phyloP scores from a whole-genome alignment of 768 basidiomycete genomes.

The Hemileccinum impolitum region DNA sequence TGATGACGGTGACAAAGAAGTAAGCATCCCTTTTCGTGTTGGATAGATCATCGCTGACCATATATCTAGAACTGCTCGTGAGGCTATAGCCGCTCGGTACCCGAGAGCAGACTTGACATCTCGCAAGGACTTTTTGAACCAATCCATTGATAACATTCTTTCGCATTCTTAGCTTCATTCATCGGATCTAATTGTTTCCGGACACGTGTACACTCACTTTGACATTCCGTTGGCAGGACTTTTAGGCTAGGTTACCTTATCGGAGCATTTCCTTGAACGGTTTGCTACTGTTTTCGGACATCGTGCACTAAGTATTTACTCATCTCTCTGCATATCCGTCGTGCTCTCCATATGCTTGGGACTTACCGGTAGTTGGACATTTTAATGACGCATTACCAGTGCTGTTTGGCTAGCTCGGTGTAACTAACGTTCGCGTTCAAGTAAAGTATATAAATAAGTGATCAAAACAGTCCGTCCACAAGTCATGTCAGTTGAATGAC shows the following conservation, averaged over 20 bases:
- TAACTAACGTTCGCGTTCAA: background rate
- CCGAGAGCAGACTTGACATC: constrained; percentile 60
- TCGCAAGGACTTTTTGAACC: constrained; percentile 63
- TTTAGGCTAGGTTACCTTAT: background rate
- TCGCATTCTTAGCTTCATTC: constrained; percentile 42
- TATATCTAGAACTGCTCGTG: constrained; percentile 50
- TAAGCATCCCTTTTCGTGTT: constrained; percentile 27
- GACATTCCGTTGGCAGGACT: constrained; percentile 6
- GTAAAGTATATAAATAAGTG: background rate
- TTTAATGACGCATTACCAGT: constrained; percentile 5
- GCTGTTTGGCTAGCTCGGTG: background rate
- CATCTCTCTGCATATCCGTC: constrained; percentile 7
- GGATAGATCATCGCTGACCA: constrained; percentile 5
- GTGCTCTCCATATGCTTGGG: constrained; percentile 6
- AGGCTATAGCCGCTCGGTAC: constrained; percentile 59
- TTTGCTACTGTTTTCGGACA: constrained; percentile 8
- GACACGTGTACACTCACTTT: constrained; percentile 2
- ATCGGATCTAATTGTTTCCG: constrained; percentile 1
- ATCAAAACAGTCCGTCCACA: background rate
- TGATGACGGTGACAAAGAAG: constrained; percentile 74
- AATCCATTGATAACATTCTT: constrained; percentile 63
- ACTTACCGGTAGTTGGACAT: constrained; percentile 13
- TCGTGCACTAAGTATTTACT: background rate
- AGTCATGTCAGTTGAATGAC: constrained; percentile 62
- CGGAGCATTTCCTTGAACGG: constrained; percentile 4